phyloP scores from a whole-genome alignment of 805 yeast species.

The Blastobotrys mokoenaii region DNA sequence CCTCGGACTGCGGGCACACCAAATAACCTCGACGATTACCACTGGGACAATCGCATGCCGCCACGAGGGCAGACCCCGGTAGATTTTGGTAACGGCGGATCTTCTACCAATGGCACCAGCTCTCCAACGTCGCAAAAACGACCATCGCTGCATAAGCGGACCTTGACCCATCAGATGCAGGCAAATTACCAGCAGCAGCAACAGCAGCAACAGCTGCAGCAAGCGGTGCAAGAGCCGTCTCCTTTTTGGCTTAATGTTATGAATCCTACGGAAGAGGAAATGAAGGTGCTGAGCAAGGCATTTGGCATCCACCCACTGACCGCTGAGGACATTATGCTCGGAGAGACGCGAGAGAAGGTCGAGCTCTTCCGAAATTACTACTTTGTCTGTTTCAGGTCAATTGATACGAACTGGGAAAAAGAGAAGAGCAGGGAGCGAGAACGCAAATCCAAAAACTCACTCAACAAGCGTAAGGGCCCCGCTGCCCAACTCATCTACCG shows the following conservation, averaged over 20 bases:
- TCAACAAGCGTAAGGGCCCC: background rate
- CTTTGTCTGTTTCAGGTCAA: constrained; percentile 80
- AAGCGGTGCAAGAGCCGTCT: background rate
- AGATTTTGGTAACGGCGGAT: constrained; percentile 1
- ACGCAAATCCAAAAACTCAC: background rate
- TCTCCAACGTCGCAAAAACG: background rate
- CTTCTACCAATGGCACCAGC: constrained; percentile 5
- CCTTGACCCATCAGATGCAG: background rate
- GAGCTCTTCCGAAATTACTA: constrained; percentile 87
- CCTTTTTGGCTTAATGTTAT: constrained; percentile 93
- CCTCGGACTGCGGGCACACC: background rate
- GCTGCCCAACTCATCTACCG: background rate
- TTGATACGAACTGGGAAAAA: constrained; percentile 45
- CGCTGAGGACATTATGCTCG: constrained; percentile 87
- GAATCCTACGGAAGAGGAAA: constrained; percentile 93
- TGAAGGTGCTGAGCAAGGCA: constrained; percentile 83
- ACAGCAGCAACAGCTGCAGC: background rate
- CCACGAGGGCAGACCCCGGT: background rate
- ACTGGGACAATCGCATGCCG: no score
- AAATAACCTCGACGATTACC: no score
- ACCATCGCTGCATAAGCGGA: background rate
- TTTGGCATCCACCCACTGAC: constrained; percentile 95
- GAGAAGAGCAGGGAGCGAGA: constrained; percentile 1
- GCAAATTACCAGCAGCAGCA: background rate
- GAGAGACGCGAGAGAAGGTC: constrained; percentile 92